Evolutionary conservation across 345 rosid genomes (phyloP).

Genomic region (Eucalyptus albens): DNA sequence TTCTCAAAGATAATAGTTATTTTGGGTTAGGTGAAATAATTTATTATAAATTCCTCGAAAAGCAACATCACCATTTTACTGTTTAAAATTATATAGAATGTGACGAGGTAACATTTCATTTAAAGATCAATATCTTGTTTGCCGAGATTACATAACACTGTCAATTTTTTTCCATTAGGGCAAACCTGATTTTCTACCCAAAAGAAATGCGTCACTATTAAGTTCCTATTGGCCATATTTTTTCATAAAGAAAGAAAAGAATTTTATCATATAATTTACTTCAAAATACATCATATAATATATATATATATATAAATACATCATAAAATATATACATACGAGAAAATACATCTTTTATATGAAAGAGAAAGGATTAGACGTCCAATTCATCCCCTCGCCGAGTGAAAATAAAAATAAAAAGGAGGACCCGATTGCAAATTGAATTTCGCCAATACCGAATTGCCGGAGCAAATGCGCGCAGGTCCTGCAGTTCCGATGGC

Average conservation of each 20-base stretch:
- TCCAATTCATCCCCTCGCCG: background rate
- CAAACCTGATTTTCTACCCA: background rate
- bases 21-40: background rate
- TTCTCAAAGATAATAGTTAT: background rate
- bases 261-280: background rate
- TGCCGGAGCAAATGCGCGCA: background rate
- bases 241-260: background rate
- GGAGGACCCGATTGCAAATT: background rate
- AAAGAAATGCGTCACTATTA: background rate
- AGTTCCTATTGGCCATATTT: background rate
- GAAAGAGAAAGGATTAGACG: background rate
- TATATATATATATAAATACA: too few species aligned
- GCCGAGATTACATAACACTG: too few species aligned
- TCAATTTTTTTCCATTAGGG: background rate
- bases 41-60: too few species aligned
- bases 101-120: too few species aligned
- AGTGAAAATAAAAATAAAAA: fast-evolving
- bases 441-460: background rate
- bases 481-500: background rate
- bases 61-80: background rate
- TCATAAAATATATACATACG: too few species aligned
- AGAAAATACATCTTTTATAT: background rate
- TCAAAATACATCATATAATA: background rate
- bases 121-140: too few species aligned
- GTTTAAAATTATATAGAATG: too few species aligned